phyloP scores from a whole-genome alignment of 2,329 filamentous ascomycete species.

The Aspergillus sp. region DNA sequence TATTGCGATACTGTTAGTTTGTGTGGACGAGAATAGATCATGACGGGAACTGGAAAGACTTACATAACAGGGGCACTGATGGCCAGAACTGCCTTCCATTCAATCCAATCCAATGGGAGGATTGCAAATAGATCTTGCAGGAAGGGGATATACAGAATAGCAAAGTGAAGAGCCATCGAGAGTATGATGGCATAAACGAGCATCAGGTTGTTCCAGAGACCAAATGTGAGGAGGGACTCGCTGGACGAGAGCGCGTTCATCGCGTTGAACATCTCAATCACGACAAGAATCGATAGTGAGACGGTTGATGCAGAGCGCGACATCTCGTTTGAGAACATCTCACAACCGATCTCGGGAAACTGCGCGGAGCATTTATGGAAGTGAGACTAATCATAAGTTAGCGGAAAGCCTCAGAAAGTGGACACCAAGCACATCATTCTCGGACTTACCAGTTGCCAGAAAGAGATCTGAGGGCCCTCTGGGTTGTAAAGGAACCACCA shows the following conservation, averaged over 20 bases:
- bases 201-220: constrained; percentile 98
- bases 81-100: constrained; percentile 87
- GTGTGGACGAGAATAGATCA: background rate
- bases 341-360: constrained; percentile 86
- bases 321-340: constrained; percentile 85
- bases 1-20: constrained; percentile 36
- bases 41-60: constrained; percentile 44
- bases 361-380: constrained; percentile 89
- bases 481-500: constrained; percentile 99
- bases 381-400: constrained; percentile 55
- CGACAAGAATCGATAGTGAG: constrained; percentile 84
- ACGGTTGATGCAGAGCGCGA: constrained; percentile 90
- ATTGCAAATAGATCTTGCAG: constrained; percentile 89
- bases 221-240: constrained; percentile 88
- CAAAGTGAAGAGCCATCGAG: constrained; percentile 94
- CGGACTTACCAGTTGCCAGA: constrained; percentile 70
- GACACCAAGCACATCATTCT: constrained; percentile 6
- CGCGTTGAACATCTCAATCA: constrained; percentile 99
- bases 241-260: constrained; percentile 97
- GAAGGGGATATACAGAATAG: constrained; percentile 86
- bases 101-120: constrained; percentile 75
- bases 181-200: constrained; percentile 90
- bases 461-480: constrained; percentile 84
- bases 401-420: background rate
- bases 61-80: constrained; percentile 93